These are phyloP conservation scores for Wakefieldia striispora DNA, from an alignment of 768 basidiomycete species.

Conservation along the genomic window DNA sequence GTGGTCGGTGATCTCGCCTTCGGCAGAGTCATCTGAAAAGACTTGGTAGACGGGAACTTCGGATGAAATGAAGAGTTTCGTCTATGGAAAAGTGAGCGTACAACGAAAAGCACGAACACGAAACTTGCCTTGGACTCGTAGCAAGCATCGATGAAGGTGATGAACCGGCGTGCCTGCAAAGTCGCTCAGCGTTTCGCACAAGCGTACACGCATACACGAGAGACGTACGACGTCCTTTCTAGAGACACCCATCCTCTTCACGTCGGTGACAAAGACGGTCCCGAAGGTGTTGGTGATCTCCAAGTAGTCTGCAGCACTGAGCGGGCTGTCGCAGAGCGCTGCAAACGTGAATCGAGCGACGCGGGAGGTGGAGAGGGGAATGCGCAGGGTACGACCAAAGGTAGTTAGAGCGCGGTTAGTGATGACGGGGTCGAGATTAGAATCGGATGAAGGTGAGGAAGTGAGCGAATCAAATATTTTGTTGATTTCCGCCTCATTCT, in stretches of 20 bases:
- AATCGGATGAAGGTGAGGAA: slow-evolving; percentile 33
- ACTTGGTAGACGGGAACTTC: slow-evolving; percentile 89
- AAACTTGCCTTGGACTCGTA: slow-evolving; percentile 79
- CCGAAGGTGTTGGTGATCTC: slow-evolving; percentile 87
- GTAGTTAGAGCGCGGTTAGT: slow-evolving; percentile 64
- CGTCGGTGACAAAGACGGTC: slow-evolving; percentile 83
- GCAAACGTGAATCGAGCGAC: slow-evolving; percentile 86
- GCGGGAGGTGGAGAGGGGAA: slow-evolving; percentile 77
- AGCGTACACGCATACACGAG: neutral
- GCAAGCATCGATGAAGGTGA: slow-evolving; percentile 96
- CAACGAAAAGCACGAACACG: neutral
- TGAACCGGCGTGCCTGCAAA: slow-evolving; percentile 83
- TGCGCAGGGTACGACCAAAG: slow-evolving; percentile 84
- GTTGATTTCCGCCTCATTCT: slow-evolving; percentile 66
- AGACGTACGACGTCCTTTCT: slow-evolving; percentile 77
- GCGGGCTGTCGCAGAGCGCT: slow-evolving; percentile 82
- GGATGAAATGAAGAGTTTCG: slow-evolving; percentile 88
- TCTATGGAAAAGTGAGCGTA: slow-evolving; percentile 67
- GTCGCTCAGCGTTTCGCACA: neutral
- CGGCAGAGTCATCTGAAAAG: slow-evolving; percentile 69
- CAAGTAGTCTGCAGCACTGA: slow-evolving; percentile 94
- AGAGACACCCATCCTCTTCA: slow-evolving; percentile 84
- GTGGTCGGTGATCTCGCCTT: slow-evolving; percentile 64
- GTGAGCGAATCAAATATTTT: slow-evolving; percentile 83
- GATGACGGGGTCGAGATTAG: slow-evolving; percentile 48